Conservation (phyloP, 768 basidiomycete genomes). For the Pseudohyphozyma bogoriensis region DNA sequence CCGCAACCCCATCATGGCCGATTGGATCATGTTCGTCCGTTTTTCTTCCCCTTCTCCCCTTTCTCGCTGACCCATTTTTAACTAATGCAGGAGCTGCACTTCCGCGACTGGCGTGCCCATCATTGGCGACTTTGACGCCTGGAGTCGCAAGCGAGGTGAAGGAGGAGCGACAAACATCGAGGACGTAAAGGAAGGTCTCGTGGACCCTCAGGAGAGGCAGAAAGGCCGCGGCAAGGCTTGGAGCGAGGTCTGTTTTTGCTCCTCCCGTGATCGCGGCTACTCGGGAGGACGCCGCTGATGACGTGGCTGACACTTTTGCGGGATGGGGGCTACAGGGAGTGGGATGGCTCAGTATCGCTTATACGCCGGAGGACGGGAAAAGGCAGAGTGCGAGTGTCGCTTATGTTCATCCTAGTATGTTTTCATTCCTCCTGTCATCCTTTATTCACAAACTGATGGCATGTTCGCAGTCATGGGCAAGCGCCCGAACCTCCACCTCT, state of each 20-base stretch:
- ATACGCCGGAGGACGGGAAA: slow-evolving; percentile 1
- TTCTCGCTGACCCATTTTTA: not conserved
- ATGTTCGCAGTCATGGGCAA: slow-evolving; percentile 1
- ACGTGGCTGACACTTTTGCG: too few species aligned
- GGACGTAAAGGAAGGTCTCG: not conserved
- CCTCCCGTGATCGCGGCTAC: too few species aligned
- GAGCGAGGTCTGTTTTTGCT: not conserved
- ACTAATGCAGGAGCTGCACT: slow-evolving; percentile 2
- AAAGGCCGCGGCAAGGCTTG: not conserved
- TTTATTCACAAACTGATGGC: not conserved
- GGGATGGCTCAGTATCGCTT: slow-evolving; percentile 3
- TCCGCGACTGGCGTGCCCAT: not conserved
- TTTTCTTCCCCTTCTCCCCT: not conserved
- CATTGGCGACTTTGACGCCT: slow-evolving; percentile 3
- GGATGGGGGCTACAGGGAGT: slow-evolving; percentile 3
- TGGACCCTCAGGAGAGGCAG: not conserved
- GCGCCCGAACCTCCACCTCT: slow-evolving; percentile 7
- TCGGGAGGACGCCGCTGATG: too few species aligned
- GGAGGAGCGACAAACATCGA: not conserved
- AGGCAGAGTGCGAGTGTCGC: not conserved
- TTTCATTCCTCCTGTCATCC: not conserved
- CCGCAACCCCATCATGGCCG: slow-evolving; percentile 7
- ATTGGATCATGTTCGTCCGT: slow-evolving; percentile 3
- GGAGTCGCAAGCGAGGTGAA: not conserved
- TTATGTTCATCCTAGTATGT: slow-evolving; percentile 6